phyloP scores from a whole-genome alignment of 2,329 filamentous ascomycete species.

The Emmonsia crescens region DNA sequence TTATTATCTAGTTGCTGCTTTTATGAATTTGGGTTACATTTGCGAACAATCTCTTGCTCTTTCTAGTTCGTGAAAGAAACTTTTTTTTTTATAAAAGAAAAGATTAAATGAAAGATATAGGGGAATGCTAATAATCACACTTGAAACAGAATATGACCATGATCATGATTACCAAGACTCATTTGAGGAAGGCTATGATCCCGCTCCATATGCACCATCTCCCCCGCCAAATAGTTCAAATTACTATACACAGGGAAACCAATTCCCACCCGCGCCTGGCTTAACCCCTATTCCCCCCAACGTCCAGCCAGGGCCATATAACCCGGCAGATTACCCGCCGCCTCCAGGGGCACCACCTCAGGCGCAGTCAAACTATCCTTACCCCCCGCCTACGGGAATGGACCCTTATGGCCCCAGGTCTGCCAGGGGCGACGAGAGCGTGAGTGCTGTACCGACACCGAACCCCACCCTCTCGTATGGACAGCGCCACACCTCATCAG shows the following conservation, averaged over 20 bases:
- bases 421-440: conserved; percentile 39
- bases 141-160: conserved; percentile 19
- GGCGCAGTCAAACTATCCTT: conserved; percentile 27
- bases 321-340: conserved; percentile 33
- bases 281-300: conserved; percentile 16
- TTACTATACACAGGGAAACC: conserved; percentile 27
- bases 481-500: conserved; percentile 24
- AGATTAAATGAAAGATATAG: neutral
- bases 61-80: neutral
- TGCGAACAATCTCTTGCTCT: neutral
- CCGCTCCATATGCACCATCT: conserved; percentile 28
- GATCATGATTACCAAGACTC: conserved; percentile 25
- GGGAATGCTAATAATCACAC: neutral
- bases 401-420: conserved; percentile 31
- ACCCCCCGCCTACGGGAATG: conserved; percentile 25
- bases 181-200: conserved; percentile 33
- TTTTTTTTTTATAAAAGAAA: neutral
- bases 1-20: neutral
- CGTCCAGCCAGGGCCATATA: conserved; percentile 19
- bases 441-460: conserved; percentile 33
- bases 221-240: conserved; percentile 20
- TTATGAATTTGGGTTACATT: neutral
- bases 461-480: conserved; percentile 24
- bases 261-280: conserved; percentile 35
- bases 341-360: conserved; percentile 30